Percentiles rank a stretch among this genome's conserved stretches.
These are phyloP conservation scores for Telfairia occidentalis DNA, from an alignment of 331 rosid species.

Conservation along the genomic window DNA sequence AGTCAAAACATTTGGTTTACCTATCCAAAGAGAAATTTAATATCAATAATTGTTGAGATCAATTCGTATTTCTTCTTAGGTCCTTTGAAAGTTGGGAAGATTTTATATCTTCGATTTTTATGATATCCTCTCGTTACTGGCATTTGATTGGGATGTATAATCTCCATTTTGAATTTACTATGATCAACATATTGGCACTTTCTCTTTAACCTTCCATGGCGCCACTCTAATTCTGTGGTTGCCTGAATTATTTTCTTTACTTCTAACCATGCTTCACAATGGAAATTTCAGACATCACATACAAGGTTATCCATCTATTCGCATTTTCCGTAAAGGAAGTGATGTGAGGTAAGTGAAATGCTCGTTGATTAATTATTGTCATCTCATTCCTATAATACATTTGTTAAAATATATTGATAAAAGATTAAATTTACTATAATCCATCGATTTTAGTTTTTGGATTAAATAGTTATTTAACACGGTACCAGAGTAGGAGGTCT, in stretches of 20 bases:
- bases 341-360: conserved; percentile 55
- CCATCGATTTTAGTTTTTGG: too few species aligned
- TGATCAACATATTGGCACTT: not conserved
- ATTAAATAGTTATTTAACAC: too few species aligned
- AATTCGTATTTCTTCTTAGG: not conserved
- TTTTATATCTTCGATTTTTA: not conserved
- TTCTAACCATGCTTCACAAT: conserved; percentile 10
- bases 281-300: conserved; percentile 61
- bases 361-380: not conserved
- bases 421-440: too few species aligned
- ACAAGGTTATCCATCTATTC: conserved; percentile 91
- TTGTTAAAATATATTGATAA: too few species aligned
- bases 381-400: not conserved
- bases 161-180: not conserved
- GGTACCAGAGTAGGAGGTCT: too few species aligned
- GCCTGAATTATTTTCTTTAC: conserved; percentile 3
- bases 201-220: not conserved
- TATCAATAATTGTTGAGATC: not conserved
- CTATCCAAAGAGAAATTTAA: not conserved
- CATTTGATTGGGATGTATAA: not conserved
- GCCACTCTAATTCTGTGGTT: not conserved
- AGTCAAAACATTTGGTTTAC: not conserved
- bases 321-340: conserved; percentile 88
- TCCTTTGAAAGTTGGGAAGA: not conserved
- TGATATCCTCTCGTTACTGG: not conserved